These are phyloP conservation scores for Tylopilus subfusipes DNA, from an alignment of 768 basidiomycete genomes.

Conservation along the genomic window DNA sequence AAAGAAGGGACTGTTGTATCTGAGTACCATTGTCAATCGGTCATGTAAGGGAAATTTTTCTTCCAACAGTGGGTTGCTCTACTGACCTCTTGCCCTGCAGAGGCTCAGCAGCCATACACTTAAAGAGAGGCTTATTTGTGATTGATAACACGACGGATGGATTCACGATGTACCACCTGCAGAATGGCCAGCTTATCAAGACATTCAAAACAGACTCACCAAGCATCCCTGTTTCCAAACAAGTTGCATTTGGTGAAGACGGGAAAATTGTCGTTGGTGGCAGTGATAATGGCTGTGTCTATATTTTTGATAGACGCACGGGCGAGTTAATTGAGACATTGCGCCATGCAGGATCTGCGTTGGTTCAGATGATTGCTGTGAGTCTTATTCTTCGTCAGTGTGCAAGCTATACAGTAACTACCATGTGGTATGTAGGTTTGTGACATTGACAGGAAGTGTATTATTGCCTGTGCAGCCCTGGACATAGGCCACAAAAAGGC, in stretches of 20 bases:
- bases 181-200: neutral
- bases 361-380: neutral
- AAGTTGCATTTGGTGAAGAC: neutral
- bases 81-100: neutral
- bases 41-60: neutral
- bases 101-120: neutral
- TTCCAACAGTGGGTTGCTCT: too few species aligned
- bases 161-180: neutral
- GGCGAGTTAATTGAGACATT: neutral
- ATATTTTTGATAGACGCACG: neutral
- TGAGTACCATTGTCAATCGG: neutral
- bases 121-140: neutral
- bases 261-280: neutral
- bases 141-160: neutral
- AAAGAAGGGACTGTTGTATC: neutral
- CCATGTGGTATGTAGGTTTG: neutral
- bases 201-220: neutral
- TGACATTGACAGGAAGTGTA: neutral
- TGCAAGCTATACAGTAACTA: neutral
- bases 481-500: neutral
- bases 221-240: neutral
- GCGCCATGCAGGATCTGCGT: neutral
- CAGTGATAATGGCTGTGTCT: neutral
- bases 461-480: neutral
- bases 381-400: neutral